Evolutionary conservation across 495 filamentous ascomycete species (phyloP).

Genomic region (Ramalina intermedia): DNA sequence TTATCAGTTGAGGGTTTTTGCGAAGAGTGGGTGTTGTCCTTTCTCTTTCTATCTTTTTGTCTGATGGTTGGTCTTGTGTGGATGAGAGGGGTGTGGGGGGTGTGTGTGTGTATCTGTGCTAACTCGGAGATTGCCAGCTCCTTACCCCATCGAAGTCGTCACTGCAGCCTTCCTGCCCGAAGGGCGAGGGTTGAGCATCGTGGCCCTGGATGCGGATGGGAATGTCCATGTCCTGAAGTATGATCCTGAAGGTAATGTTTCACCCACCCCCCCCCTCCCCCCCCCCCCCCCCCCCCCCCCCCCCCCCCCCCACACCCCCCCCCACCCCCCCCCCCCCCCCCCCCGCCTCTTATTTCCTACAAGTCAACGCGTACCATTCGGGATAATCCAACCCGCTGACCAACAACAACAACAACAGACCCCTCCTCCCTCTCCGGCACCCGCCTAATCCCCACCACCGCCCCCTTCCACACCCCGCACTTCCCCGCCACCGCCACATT

Average conservation of each 20-base stretch:
- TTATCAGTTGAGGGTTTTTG: neutral
- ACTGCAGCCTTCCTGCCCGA: constrained; percentile 81
- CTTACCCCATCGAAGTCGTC: constrained; percentile 59
- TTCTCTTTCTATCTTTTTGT: neutral
- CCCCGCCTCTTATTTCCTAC: neutral
- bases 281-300: neutral
- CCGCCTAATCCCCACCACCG: constrained; percentile 63
- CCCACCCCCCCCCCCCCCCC: neutral
- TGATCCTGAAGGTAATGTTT: constrained; percentile 63
- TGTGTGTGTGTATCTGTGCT: neutral
- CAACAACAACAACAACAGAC: constrained; percentile 34
- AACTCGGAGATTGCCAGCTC: constrained; percentile 4
- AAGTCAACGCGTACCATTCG: neutral
- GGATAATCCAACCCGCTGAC: neutral
- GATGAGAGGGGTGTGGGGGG: neutral
- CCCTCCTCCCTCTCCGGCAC: constrained; percentile 86
- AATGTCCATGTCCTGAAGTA: constrained; percentile 83
- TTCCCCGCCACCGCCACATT: constrained; percentile 58
- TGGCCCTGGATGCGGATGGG: constrained; percentile 72
- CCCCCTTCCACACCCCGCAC: constrained; percentile 72
- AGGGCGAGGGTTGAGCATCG: constrained; percentile 65
- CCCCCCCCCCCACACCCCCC: neutral
- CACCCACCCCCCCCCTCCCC: neutral
- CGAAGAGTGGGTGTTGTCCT: neutral
- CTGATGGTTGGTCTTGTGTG: neutral